phyloP scores from a whole-genome alignment of 495 filamentous ascomycete species.

The Penicillium samsonianum region DNA sequence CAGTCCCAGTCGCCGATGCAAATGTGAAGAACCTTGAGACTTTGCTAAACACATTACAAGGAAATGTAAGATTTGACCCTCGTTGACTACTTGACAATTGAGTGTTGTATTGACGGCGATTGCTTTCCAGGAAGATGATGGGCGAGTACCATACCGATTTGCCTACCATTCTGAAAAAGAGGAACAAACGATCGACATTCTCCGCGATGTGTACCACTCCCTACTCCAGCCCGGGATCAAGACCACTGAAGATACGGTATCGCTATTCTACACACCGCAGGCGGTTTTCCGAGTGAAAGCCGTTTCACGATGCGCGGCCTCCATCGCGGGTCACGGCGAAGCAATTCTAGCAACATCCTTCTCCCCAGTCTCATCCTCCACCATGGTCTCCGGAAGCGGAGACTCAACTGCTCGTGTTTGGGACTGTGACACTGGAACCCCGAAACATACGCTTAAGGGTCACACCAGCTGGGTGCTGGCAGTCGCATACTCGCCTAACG shows the following conservation, averaged over 20 bases:
- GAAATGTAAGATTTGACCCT: conserved; percentile 59
- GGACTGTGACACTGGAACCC: conserved; percentile 94
- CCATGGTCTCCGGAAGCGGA: conserved; percentile 86
- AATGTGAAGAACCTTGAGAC: conserved; percentile 87
- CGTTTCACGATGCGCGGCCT: conserved; percentile 84
- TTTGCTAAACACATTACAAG: conserved; percentile 85
- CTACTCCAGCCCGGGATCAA: conserved; percentile 63
- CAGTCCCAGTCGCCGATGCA: conserved; percentile 82
- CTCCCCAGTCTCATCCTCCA: conserved; percentile 75
- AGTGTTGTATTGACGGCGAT: conserved; percentile 1
- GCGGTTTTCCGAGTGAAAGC: conserved; percentile 93
- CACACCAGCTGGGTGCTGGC: conserved; percentile 93
- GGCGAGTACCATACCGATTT: conserved; percentile 87
- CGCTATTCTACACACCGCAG: conserved; percentile 82
- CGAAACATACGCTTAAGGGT: conserved; percentile 84
- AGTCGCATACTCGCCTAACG: conserved; percentile 84
- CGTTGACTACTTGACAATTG: neutral
- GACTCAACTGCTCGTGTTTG: conserved; percentile 92
- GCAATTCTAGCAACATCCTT: conserved; percentile 88
- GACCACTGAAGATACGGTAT: conserved; percentile 73
- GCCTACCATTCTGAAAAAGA: conserved; percentile 62
- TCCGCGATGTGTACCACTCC: conserved; percentile 74
- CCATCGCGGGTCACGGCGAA: conserved; percentile 88
- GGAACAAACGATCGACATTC: conserved; percentile 57
- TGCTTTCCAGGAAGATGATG: conserved; percentile 61